Evolutionary conservation across 1,284 basidiomycete species (phyloP).

Genomic region (Coniferiporia sulphurascens): DNA sequence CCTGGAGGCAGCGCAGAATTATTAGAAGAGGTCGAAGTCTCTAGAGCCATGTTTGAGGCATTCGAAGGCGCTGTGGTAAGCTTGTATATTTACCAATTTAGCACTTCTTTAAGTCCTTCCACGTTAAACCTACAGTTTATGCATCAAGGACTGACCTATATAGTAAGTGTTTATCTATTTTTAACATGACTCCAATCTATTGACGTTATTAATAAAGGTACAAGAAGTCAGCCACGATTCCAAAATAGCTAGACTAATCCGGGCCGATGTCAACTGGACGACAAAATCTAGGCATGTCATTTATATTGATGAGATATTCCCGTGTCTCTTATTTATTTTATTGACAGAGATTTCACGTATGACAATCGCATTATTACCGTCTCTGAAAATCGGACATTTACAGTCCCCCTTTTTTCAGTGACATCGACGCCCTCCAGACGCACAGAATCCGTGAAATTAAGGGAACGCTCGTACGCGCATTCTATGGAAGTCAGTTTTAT

Average conservation of each 20-base stretch:
- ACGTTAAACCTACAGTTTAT: conserved; percentile 50
- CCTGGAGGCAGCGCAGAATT: conserved; percentile 41
- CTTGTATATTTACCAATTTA: conserved; percentile 15
- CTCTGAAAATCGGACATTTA: neutral
- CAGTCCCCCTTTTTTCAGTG: conserved; percentile 37
- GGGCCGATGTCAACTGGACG: conserved; percentile 79
- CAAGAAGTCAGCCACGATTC: conserved; percentile 80
- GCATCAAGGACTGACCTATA: conserved; percentile 75
- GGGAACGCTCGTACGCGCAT: conserved; percentile 52
- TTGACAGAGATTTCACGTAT: conserved; percentile 65
- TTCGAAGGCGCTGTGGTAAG: conserved; percentile 74
- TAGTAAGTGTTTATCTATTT: conserved; percentile 39
- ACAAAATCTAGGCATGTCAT: conserved; percentile 63
- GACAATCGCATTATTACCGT: conserved; percentile 21
- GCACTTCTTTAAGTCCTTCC: neutral
- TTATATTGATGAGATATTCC: neutral
- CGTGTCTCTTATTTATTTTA: neutral
- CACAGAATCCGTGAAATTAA: conserved; percentile 71
- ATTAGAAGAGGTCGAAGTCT: conserved; percentile 84
- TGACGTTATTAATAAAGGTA: conserved; percentile 40
- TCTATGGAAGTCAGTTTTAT: conserved; percentile 63
- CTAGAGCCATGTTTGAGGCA: conserved; percentile 81
- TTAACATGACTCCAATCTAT: neutral
- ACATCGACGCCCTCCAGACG: conserved; percentile 77
- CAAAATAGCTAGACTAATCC: conserved; percentile 65